Percentiles rank a stretch among this genome's conserved stretches.
Evolutionary conservation across 129 eudicot species (phyloP).

Genomic region (Gnaphalium uliginosum): DNA sequence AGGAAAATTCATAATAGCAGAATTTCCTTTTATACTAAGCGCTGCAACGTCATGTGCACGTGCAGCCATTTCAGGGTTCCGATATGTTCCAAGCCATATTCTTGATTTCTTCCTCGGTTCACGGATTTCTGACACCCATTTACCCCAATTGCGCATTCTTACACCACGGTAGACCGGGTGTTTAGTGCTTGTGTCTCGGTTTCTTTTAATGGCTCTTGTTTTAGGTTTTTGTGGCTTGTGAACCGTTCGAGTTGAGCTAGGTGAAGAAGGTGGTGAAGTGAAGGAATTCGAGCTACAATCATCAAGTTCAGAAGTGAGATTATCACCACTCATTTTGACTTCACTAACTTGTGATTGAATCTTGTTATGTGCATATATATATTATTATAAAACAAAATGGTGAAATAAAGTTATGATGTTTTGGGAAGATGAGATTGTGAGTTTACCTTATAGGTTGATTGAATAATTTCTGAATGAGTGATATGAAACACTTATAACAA

Average conservation of each 20-base stretch:
- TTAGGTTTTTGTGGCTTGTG: slow-evolving; percentile 19
- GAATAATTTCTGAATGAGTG: slow-evolving; percentile 14
- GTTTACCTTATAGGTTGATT: slow-evolving; percentile 5
- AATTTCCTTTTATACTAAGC: slow-evolving; percentile 69
- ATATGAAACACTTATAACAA: slow-evolving; percentile 20
- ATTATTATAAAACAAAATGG: slow-evolving; percentile 17
- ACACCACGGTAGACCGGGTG: slow-evolving; percentile 91
- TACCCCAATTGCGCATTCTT: slow-evolving; percentile 90
- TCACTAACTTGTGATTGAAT: slow-evolving; percentile 9
- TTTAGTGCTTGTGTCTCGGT: slow-evolving; percentile 42
- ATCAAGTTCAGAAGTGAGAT: slow-evolving; percentile 37
- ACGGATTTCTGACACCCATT: slow-evolving; percentile 96
- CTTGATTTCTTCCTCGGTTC: slow-evolving; percentile 88
- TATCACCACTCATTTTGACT: slow-evolving; percentile 18
- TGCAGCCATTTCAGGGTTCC: slow-evolving; percentile 96
- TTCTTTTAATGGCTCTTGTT: slow-evolving; percentile 39
- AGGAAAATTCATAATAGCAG: slow-evolving; percentile 85
- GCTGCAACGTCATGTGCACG: slow-evolving; percentile 99
- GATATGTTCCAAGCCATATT: slow-evolving; percentile 92
- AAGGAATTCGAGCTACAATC: slow-evolving; percentile 41
- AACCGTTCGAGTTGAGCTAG: slow-evolving; percentile 15
- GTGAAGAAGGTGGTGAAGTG: slow-evolving; percentile 35
- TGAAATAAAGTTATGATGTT: slow-evolving; percentile 24
- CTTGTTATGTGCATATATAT: slow-evolving; percentile 8
- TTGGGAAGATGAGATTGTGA: slow-evolving; percentile 27